Evolutionary conservation across 1,284 basidiomycete species (phyloP).

Genomic region (Earliella scabrosa): DNA sequence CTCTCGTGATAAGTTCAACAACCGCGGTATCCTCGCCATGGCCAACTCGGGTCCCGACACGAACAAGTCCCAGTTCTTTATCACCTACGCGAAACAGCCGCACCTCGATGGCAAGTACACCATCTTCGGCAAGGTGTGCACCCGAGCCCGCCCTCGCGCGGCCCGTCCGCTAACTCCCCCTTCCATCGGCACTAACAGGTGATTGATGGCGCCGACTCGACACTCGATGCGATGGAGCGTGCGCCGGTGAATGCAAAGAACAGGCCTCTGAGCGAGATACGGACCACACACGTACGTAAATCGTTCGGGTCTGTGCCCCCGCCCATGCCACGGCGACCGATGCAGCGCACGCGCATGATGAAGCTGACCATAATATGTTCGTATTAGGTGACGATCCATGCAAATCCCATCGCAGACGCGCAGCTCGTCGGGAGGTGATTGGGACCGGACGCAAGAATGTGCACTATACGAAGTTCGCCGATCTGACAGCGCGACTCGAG

Average conservation of each 20-base stretch:
- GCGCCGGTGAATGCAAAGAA: slow-evolving; percentile 92
- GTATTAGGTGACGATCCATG: slow-evolving; percentile 86
- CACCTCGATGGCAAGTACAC: slow-evolving; percentile 95
- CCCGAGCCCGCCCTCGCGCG: not conserved
- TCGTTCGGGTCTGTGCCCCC: not conserved
- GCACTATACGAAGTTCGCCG: too few relatives aligned
- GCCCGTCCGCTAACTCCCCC: not conserved
- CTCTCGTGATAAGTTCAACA: slow-evolving; percentile 82
- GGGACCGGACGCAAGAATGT: not conserved
- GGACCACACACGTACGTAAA: slow-evolving; percentile 70
- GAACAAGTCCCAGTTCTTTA: slow-evolving; percentile 96
- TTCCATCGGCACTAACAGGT: slow-evolving; percentile 44
- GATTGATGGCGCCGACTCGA: slow-evolving; percentile 92
- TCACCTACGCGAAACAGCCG: slow-evolving; percentile 90
- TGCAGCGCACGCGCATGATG: too few relatives aligned
- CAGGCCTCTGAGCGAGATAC: slow-evolving; percentile 85
- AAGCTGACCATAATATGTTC: slow-evolving; percentile 8
- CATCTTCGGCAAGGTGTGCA: slow-evolving; percentile 75
- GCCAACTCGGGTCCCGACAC: slow-evolving; percentile 93
- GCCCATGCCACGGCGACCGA: not conserved
- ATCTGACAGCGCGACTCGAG: too few relatives aligned
- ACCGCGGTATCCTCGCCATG: slow-evolving; percentile 94
- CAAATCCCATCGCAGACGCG: slow-evolving; percentile 90
- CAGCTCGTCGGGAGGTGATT: slow-evolving; percentile 41
- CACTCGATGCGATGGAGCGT: slow-evolving; percentile 89